A percentile compares a stretch with the other conserved stretches of the same genome.
These are phyloP conservation scores for Silene vulgaris DNA, from an alignment of 179 eudicot species.

Conservation along the genomic window DNA sequence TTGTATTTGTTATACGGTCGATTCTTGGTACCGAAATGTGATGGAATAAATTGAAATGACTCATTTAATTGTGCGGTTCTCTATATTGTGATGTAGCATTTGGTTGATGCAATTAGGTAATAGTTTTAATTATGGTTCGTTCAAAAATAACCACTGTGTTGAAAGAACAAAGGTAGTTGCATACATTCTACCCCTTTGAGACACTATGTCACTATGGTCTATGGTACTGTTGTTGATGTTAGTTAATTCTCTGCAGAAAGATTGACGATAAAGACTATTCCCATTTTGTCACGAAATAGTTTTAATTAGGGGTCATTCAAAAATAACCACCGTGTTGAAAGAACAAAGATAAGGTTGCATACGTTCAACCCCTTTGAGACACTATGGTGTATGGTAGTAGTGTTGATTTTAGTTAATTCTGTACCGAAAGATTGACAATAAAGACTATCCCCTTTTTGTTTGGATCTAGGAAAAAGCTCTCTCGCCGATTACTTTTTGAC, in stretches of 20 bases:
- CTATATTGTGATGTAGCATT: not conserved
- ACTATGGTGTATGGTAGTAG: not conserved
- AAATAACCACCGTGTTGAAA: not conserved
- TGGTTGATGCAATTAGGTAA: not conserved
- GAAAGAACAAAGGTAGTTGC: not conserved
- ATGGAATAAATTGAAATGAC: not conserved
- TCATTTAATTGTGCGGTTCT: not conserved
- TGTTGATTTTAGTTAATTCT: not conserved
- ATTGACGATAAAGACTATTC: not conserved
- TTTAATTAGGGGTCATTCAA: not conserved
- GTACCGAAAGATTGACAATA: not conserved
- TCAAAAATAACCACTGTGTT: not conserved
- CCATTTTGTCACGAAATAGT: not conserved
- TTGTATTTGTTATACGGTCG: not conserved
- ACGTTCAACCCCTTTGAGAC: not conserved
- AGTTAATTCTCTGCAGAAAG: not conserved
- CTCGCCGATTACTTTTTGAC: conserved; percentile 73
- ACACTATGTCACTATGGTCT: not conserved
- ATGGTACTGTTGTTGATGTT: not conserved
- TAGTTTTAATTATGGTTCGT: not conserved
- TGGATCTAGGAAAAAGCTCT: conserved; percentile 60
- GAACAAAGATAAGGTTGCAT: not conserved
- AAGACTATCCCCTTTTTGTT: not conserved
- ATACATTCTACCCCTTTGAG: not conserved
- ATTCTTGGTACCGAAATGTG: not conserved